phyloP scores from a whole-genome alignment of 495 filamentous ascomycete genomes.

The Haplographium delicatum region DNA sequence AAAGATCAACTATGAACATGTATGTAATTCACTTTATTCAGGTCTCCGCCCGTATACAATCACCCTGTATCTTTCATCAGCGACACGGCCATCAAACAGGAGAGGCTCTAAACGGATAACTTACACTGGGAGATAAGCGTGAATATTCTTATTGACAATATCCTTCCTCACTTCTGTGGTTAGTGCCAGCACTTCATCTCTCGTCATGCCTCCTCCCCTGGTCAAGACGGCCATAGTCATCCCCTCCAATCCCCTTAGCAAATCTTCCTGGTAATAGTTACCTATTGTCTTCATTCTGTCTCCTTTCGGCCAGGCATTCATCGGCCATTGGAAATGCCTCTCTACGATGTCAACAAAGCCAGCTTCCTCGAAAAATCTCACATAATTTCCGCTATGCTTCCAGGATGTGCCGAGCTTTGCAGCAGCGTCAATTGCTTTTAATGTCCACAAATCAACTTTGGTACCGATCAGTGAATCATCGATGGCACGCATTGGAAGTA shows the following conservation, averaged over 20 bases:
- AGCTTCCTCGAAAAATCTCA: constrained; percentile 38
- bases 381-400: constrained; percentile 14
- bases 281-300: constrained; percentile 25
- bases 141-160: constrained; percentile 18
- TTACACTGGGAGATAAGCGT: constrained; percentile 24
- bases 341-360: constrained; percentile 34
- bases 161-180: constrained; percentile 21
- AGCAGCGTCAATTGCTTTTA: constrained; percentile 28
- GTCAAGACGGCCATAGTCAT: constrained; percentile 43
- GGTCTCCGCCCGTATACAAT: background rate
- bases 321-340: constrained; percentile 12
- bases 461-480: constrained; percentile 30
- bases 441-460: constrained; percentile 22
- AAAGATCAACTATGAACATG: too few relatives aligned
- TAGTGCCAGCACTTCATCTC: constrained; percentile 17
- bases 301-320: constrained; percentile 9
- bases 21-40: background rate
- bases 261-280: constrained; percentile 24
- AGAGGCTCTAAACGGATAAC: background rate
- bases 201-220: constrained; percentile 39
- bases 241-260: constrained; percentile 27
- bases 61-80: background rate
- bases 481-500: constrained; percentile 26
- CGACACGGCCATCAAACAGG: background rate
- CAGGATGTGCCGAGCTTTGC: constrained; percentile 7